Evolutionary conservation across 768 basidiomycete genomes (phyloP).

Genomic region (Tylopilus cervinicoccineus): DNA sequence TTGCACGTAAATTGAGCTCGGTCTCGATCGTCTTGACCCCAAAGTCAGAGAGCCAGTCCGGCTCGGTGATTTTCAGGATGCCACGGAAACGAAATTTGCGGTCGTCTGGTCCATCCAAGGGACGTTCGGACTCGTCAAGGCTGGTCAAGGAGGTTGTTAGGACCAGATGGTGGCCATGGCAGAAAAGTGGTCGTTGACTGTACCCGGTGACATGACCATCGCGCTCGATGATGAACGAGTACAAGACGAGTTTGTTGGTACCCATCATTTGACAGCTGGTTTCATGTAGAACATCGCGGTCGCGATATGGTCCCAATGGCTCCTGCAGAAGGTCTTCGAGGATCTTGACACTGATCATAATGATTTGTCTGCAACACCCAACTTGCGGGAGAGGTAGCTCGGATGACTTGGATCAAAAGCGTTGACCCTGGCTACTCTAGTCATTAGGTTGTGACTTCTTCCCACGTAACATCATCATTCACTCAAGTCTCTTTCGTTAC

Average conservation of each 20-base stretch:
- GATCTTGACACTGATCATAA: conserved; percentile 18
- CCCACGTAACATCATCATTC: not conserved
- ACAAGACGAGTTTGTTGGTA: conserved; percentile 17
- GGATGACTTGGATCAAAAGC: too few species aligned
- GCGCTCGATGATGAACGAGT: conserved; percentile 30
- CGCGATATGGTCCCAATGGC: conserved; percentile 31
- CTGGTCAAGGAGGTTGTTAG: conserved; percentile 25
- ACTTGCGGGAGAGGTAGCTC: not conserved
- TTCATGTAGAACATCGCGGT: conserved; percentile 21
- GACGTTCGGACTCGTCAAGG: conserved; percentile 46
- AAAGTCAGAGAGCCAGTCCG: conserved; percentile 47
- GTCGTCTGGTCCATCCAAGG: conserved; percentile 27
- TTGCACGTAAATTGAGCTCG: conserved; percentile 42
- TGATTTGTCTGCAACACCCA: not conserved
- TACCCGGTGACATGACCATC: conserved; percentile 26
- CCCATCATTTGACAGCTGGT: conserved; percentile 15
- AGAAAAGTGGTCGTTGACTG: not conserved
- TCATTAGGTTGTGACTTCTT: not conserved
- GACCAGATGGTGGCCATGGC: not conserved
- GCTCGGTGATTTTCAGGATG: conserved; percentile 40
- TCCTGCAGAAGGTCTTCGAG: conserved; percentile 22
- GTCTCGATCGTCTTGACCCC: conserved; percentile 40
- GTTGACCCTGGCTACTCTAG: too few species aligned
- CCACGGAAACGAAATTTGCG: conserved; percentile 48
- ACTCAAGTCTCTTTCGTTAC: not conserved